Percentiles rank a stretch among this genome's conserved stretches.
These are phyloP conservation scores for Saccharomycopsis sp. DNA, from an alignment of 805 yeast genomes.

Conservation along the genomic window DNA sequence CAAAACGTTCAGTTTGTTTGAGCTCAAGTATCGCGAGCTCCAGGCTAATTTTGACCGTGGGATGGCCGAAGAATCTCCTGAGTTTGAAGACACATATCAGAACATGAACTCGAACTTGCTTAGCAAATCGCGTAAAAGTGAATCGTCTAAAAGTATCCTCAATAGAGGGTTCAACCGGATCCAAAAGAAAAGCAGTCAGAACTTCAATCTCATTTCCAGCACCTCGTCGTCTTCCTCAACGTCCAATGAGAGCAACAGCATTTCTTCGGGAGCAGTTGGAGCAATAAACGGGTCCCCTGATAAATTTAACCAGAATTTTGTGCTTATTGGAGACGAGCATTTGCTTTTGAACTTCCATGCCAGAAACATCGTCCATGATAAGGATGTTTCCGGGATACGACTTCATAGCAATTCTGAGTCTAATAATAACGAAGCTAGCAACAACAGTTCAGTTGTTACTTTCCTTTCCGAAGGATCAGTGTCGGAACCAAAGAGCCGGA, in stretches of 20 bases:
- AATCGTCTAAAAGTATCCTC: conserved; percentile 6
- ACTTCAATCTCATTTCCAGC: neutral
- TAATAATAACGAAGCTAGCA: neutral
- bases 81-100: conserved; percentile 20
- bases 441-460: neutral
- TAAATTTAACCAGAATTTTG: conserved; percentile 12
- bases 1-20: conserved; percentile 32
- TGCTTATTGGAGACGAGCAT: conserved; percentile 14
- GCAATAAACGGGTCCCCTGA: neutral
- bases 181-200: conserved; percentile 8
- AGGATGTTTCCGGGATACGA: neutral
- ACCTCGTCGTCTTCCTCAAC: neutral
- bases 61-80: conserved; percentile 1
- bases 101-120: conserved; percentile 21
- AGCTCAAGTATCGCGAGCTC: conserved; percentile 28
- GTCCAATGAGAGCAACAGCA: neutral
- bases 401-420: neutral
- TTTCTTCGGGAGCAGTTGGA: neutral
- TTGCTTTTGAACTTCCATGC: conserved; percentile 25
- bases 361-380: conserved; percentile 15
- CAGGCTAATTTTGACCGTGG: conserved; percentile 19
- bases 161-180: conserved; percentile 13
- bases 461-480: neutral
- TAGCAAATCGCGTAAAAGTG: conserved; percentile 19
- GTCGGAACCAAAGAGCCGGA: neutral